A percentile compares a stretch with the other conserved stretches of the same genome.
Evolutionary conservation across 768 basidiomycete species (phyloP).

Genomic region (Udeniomyces megalosporus): DNA sequence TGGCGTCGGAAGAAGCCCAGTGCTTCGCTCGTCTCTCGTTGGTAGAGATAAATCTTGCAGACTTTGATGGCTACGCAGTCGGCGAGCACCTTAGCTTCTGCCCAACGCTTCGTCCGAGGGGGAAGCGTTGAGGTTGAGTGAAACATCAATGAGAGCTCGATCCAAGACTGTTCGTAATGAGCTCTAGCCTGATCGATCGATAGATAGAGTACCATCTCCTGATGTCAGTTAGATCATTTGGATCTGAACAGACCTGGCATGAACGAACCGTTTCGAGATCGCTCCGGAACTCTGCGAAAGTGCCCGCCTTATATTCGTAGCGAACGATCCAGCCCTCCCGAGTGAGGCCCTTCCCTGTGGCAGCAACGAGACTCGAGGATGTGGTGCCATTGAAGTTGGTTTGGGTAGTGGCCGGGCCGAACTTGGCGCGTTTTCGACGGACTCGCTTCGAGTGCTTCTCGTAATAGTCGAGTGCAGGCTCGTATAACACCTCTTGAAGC

Average conservation of each 20-base stretch:
- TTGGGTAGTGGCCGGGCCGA: conserved; percentile 27
- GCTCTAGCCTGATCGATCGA: conserved; percentile 32
- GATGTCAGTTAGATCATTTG: too few relatives aligned
- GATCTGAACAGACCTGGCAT: neutral
- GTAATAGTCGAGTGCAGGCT: conserved; percentile 84
- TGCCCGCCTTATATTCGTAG: conserved; percentile 94
- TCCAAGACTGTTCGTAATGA: conserved; percentile 86
- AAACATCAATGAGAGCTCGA: conserved; percentile 67
- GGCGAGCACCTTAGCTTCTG: conserved; percentile 90
- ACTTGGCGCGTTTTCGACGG: conserved; percentile 60
- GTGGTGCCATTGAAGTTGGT: too few relatives aligned
- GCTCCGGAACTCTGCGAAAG: conserved; percentile 85
- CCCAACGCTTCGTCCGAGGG: conserved; percentile 92
- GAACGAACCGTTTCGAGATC: conserved; percentile 55
- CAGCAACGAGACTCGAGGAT: conserved; percentile 17
- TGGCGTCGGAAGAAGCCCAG: conserved; percentile 72
- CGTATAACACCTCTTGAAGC: conserved; percentile 74
- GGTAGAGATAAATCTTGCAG: conserved; percentile 78
- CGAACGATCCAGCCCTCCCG: conserved; percentile 88
- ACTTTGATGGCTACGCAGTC: conserved; percentile 88
- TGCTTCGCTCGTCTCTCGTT: conserved; percentile 65
- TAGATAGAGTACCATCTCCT: neutral
- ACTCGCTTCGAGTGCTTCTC: conserved; percentile 82
- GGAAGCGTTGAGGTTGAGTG: conserved; percentile 68
- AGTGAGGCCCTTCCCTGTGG: conserved; percentile 43